Conservation (phyloP, 2,329 filamentous ascomycete species). For the Ophiostoma quercus region DNA sequence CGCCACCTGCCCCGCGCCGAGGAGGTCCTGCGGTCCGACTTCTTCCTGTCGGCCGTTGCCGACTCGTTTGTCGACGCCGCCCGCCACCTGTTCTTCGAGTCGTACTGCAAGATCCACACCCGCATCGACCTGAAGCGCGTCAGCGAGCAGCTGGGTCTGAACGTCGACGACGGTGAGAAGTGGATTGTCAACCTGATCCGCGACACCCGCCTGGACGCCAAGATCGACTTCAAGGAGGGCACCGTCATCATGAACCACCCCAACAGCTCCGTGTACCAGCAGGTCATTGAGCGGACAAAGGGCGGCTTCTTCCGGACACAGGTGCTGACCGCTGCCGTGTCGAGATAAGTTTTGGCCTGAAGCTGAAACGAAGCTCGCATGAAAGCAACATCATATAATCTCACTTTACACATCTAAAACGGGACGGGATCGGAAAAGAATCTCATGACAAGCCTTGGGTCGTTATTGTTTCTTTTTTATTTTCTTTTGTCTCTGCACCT, state of each 20-base stretch:
- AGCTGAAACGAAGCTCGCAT: too few species aligned
- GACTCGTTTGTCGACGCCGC: constrained; percentile 92
- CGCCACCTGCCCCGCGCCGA: constrained; percentile 81
- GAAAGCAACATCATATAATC: neutral
- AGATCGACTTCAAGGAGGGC: constrained; percentile 98
- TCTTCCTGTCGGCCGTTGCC: constrained; percentile 82
- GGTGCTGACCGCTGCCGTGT: constrained; percentile 69
- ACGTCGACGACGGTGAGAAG: constrained; percentile 95
- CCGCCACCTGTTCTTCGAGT: constrained; percentile 94
- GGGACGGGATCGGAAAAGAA: constrained; percentile 7
- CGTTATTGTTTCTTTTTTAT: constrained; percentile 15
- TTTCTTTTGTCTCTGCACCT: constrained; percentile 5
- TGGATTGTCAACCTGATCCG: constrained; percentile 99
- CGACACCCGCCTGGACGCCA: constrained; percentile 93
- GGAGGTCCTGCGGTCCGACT: constrained; percentile 85
- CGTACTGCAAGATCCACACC: constrained; percentile 99
- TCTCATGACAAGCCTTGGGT: constrained; percentile 9
- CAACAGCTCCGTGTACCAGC: constrained; percentile 96
- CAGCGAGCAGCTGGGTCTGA: constrained; percentile 82
- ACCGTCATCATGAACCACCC: constrained; percentile 99
- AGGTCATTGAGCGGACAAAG: constrained; percentile 98
- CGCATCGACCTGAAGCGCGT: constrained; percentile 97
- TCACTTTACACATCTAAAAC: neutral
- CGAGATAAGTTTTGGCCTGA: constrained; percentile 28
- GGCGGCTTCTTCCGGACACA: constrained; percentile 98